A percentile compares a stretch with the other conserved stretches of the same genome.
Evolutionary conservation across 2,329 filamentous ascomycete species (phyloP).

Genomic region (Fusarium metavorans): DNA sequence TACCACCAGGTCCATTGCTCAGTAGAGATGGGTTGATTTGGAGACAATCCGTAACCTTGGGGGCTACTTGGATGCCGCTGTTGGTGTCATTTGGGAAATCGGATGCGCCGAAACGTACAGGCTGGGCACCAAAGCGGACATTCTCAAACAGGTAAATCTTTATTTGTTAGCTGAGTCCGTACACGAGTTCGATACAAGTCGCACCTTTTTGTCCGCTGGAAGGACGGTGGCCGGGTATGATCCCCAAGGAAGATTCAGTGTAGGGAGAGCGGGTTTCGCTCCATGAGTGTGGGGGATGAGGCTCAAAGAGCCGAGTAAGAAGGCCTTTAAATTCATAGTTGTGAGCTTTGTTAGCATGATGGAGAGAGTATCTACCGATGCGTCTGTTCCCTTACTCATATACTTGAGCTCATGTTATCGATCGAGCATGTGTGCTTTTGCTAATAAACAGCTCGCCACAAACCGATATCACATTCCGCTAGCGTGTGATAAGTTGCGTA

Average conservation of each 20-base stretch:
- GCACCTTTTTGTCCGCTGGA: not conserved
- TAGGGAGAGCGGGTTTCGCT: not conserved
- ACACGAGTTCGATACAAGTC: not conserved
- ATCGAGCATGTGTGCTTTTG: no score
- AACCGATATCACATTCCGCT: no score
- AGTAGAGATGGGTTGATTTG: not conserved
- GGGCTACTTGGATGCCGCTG: not conserved
- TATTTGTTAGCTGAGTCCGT: not conserved
- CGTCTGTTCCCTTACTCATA: no score
- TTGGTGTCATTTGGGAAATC: not conserved
- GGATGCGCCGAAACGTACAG: not conserved
- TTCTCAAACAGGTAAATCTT: not conserved
- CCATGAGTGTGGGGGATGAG: not conserved
- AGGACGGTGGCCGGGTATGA: not conserved
- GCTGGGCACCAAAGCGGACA: not conserved
- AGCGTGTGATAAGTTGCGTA: no score
- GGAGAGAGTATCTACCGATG: no score
- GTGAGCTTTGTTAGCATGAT: no score
- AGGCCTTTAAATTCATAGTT: no score
- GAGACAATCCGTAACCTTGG: not conserved
- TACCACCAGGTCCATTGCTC: not conserved
- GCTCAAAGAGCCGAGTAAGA: no score
- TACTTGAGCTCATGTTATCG: no score
- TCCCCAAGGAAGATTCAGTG: not conserved
- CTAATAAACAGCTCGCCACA: no score